Evolutionary conservation across 768 basidiomycete species (phyloP).

Genomic region (Amanita subjunquillea): DNA sequence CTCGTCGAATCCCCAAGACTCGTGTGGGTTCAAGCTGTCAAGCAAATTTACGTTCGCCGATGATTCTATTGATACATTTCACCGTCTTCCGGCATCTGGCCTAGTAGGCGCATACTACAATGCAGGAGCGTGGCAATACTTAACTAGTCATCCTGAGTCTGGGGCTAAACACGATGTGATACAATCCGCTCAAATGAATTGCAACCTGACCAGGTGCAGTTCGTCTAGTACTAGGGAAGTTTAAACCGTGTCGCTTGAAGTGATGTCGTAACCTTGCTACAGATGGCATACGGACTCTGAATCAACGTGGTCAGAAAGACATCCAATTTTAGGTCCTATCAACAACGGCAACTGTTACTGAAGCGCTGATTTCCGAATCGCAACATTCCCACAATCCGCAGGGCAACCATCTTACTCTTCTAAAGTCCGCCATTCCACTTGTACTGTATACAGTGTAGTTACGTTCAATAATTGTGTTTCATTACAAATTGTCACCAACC

Average conservation of each 20-base stretch:
- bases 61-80: neutral
- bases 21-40: neutral
- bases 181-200: neutral
- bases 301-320: neutral
- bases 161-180: neutral
- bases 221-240: conserved; percentile 4
- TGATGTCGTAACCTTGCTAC: neutral
- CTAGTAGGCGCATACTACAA: neutral
- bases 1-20: neutral
- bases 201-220: neutral
- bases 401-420: neutral
- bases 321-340: neutral
- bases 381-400: neutral
- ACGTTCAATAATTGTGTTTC: neutral
- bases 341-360: conserved; percentile 1
- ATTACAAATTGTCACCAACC: too few relatives aligned
- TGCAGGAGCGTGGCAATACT: neutral
- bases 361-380: neutral
- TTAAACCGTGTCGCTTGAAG: neutral
- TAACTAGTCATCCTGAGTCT: neutral
- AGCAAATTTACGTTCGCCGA: neutral
- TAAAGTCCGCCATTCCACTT: neutral
- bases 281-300: neutral
- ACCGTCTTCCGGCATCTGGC: neutral
- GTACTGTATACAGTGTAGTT: neutral